A percentile compares a stretch with the other conserved stretches of the same genome.
These are phyloP conservation scores for Starmerella roubikii DNA, from an alignment of 805 yeast genomes.

Conservation along the genomic window DNA sequence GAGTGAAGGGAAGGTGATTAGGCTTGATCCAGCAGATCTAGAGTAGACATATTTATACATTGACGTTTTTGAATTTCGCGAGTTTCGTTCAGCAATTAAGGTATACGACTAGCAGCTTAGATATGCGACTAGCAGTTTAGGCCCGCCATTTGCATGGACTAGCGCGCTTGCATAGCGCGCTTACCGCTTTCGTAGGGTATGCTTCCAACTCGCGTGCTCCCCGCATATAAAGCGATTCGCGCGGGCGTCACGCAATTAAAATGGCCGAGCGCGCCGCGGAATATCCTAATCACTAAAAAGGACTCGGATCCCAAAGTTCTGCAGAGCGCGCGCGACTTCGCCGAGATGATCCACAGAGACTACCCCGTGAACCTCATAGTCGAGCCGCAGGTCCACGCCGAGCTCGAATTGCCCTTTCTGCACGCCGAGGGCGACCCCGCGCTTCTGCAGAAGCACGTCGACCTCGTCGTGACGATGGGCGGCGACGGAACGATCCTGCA, in stretches of 20 bases:
- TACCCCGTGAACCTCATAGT: slow-evolving; percentile 68
- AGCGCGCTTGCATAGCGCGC: no score
- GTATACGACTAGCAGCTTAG: no score
- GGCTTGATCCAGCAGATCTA: no score
- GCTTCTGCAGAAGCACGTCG: slow-evolving; percentile 41
- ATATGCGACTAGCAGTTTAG: no score
- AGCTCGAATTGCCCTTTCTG: slow-evolving; percentile 30
- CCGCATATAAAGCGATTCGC: slow-evolving; percentile 5
- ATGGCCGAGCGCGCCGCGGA: slow-evolving; percentile 64
- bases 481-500: slow-evolving; percentile 90
- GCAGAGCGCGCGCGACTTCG: slow-evolving; percentile 51
- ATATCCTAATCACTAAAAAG: slow-evolving; percentile 70
- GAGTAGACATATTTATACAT: not conserved
- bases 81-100: no score
- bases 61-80: no score
- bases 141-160: no score
- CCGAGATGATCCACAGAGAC: slow-evolving; percentile 41
- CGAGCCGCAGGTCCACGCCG: slow-evolving; percentile 60
- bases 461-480: slow-evolving; percentile 75
- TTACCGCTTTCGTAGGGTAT: no score
- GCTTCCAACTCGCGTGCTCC: slow-evolving; percentile 16
- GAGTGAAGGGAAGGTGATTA: no score
- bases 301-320: slow-evolving; percentile 61
- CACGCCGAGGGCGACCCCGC: slow-evolving; percentile 41
- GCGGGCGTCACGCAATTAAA: slow-evolving; percentile 28